A percentile compares a stretch with the other conserved stretches of the same genome.
phyloP scores from a whole-genome alignment of 345 rosid genomes.

The Populus deltoides region DNA sequence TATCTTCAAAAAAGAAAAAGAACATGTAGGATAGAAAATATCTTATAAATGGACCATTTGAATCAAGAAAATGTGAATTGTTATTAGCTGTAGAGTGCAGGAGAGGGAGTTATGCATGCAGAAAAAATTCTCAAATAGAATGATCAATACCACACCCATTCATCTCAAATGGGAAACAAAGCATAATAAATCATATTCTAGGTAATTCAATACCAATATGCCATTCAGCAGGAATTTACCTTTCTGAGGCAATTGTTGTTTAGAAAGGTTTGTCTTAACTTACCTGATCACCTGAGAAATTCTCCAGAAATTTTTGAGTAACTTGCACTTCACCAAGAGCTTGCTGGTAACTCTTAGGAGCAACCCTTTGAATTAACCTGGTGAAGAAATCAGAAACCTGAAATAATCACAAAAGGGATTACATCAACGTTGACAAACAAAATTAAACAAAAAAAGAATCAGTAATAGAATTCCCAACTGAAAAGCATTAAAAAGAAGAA shows the following conservation, averaged over 20 bases:
- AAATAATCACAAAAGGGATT: conserved; percentile 12
- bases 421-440: too few relatives aligned
- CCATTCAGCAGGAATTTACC: too few relatives aligned
- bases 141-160: not conserved
- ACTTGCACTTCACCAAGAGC: conserved; percentile 86
- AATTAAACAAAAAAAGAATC: too few relatives aligned
- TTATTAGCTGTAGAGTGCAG: not conserved
- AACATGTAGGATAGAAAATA: not conserved
- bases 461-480: not conserved
- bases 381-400: conserved; percentile 88
- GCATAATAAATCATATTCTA: not conserved
- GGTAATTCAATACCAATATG: not conserved
- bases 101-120: not conserved
- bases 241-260: not conserved
- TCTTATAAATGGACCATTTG: conserved; percentile 4
- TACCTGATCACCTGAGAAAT: conserved; percentile 98
- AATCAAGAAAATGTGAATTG: not conserved
- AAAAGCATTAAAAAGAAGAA: not conserved
- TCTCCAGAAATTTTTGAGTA: conserved; percentile 80
- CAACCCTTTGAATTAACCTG: conserved; percentile 84
- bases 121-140: not conserved
- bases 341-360: conserved; percentile 96
- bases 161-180: conserved; percentile 8
- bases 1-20: not conserved
- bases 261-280: not conserved